A percentile compares a stretch with the other conserved stretches of the same genome.
Conservation (phyloP, 352 stramenopile species). For the Phytophthora pinifolia region DNA sequence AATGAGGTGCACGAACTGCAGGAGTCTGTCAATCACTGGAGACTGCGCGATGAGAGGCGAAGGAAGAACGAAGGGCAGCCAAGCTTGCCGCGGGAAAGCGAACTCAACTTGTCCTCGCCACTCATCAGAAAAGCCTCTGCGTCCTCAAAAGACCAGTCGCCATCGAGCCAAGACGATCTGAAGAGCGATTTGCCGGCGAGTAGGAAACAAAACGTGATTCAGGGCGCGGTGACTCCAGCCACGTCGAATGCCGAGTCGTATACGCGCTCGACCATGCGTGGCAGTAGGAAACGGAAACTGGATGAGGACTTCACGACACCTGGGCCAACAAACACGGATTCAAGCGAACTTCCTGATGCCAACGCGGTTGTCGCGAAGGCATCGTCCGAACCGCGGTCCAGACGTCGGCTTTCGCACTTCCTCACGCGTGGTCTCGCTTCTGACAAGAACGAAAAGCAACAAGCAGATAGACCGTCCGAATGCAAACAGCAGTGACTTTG, state of each 20-base stretch:
- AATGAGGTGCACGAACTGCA: constrained; percentile 41
- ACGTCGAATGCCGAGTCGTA: too few relatives aligned
- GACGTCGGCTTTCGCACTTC: constrained; percentile 34
- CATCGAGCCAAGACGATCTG: neutral
- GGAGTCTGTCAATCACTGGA: constrained; percentile 54
- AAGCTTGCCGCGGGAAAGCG: neutral
- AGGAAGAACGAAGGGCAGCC: constrained; percentile 34
- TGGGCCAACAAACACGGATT: neutral
- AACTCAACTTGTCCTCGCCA: neutral
- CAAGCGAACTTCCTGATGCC: constrained; percentile 9
- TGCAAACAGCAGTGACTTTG: constrained; percentile 38
- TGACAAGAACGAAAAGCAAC: neutral
- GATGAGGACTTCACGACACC: neutral
- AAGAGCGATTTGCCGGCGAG: too few relatives aligned
- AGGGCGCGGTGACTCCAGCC: too few relatives aligned
- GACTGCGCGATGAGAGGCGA: constrained; percentile 50
- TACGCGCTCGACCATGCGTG: neutral
- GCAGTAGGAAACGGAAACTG: constrained; percentile 9
- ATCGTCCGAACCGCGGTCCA: constrained; percentile 12
- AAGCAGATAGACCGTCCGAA: constrained; percentile 37
- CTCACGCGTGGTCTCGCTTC: constrained; percentile 27
- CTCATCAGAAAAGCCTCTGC: neutral
- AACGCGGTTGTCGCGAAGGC: constrained; percentile 11
- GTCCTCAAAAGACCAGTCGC: neutral
- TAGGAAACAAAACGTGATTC: too few relatives aligned